Evolutionary conservation across 1,284 basidiomycete species (phyloP).

Genomic region (Ceratobasidium sp.): DNA sequence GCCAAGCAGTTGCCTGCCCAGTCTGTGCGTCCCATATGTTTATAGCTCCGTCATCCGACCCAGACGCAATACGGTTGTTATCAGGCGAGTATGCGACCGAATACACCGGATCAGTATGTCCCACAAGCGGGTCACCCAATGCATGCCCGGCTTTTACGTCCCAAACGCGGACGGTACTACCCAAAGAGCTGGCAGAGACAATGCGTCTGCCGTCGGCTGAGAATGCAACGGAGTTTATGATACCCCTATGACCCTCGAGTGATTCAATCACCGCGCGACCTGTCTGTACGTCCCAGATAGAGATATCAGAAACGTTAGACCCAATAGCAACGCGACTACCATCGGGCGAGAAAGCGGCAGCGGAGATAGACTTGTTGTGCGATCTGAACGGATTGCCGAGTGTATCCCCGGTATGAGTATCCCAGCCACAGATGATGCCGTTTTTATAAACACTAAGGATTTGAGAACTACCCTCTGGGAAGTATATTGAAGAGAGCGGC

Average conservation of each 20-base stretch:
- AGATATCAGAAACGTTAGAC: too few species aligned
- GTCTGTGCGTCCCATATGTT: constrained; percentile 10
- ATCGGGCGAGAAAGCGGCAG: too few species aligned
- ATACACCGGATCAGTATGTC: neutral
- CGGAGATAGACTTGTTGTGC: too few species aligned
- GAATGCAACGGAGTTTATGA: neutral
- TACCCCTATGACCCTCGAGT: neutral
- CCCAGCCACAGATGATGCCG: too few species aligned
- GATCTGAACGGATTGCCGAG: too few species aligned
- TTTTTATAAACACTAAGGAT: too few species aligned
- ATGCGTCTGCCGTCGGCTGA: neutral
- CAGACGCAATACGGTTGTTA: neutral
- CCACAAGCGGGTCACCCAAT: neutral
- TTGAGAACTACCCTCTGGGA: too few species aligned
- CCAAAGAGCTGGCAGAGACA: neutral
- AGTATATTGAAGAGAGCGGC: too few species aligned
- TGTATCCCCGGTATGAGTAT: too few species aligned
- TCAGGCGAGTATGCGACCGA: constrained; percentile 11
- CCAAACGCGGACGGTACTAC: constrained; percentile 10
- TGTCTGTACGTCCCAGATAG: too few species aligned
- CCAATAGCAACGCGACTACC: too few species aligned
- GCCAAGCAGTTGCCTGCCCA: neutral
- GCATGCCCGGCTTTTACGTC: neutral
- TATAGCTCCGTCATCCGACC: neutral
- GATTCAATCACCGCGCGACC: too few species aligned